Conservation (phyloP, 1,139 yeast genomes). For the Yamadazyma atmosphaerica region DNA sequence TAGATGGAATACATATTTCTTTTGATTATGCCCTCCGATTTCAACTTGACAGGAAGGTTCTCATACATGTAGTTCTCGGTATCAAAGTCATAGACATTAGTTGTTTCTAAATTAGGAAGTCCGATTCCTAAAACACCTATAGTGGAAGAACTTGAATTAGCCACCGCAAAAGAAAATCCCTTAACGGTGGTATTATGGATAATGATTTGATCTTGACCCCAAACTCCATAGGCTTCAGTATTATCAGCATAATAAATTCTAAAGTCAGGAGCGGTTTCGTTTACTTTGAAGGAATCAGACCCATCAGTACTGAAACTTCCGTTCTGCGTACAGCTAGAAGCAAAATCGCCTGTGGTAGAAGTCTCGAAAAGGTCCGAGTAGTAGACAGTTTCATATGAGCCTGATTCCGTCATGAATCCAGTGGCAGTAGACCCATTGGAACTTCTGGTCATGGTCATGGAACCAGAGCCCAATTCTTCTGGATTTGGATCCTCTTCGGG, state of each 20-base stretch:
- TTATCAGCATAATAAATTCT: slow-evolving; percentile 51
- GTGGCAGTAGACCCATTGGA: too few species aligned
- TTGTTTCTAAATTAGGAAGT: slow-evolving; percentile 47
- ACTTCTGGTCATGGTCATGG: background rate
- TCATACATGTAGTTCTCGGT: slow-evolving; percentile 17
- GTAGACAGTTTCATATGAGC: background rate
- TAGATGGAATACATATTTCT: slow-evolving; percentile 26
- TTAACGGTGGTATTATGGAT: slow-evolving; percentile 44
- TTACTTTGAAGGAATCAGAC: slow-evolving; percentile 11
- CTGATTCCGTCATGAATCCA: too few species aligned
- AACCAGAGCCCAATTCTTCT: too few species aligned
- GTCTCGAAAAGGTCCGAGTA: too few species aligned
- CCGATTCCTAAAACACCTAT: slow-evolving; percentile 59
- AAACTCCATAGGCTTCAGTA: slow-evolving; percentile 48
- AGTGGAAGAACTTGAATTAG: slow-evolving; percentile 40
- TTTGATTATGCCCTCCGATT: slow-evolving; percentile 24
- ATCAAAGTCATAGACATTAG: background rate
- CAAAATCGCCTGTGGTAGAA: background rate
- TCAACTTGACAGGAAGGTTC: slow-evolving; percentile 27
- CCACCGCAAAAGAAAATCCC: slow-evolving; percentile 52
- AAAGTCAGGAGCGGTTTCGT: slow-evolving; percentile 30
- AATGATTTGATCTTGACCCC: slow-evolving; percentile 31
- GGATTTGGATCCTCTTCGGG: background rate
- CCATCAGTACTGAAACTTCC: slow-evolving; percentile 12
- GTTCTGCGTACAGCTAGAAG: slow-evolving; percentile 1